A percentile compares a stretch with the other conserved stretches of the same genome.
These are phyloP conservation scores for Phytopythium aichiense DNA, from an alignment of 352 stramenopile species.

Conservation along the genomic window DNA sequence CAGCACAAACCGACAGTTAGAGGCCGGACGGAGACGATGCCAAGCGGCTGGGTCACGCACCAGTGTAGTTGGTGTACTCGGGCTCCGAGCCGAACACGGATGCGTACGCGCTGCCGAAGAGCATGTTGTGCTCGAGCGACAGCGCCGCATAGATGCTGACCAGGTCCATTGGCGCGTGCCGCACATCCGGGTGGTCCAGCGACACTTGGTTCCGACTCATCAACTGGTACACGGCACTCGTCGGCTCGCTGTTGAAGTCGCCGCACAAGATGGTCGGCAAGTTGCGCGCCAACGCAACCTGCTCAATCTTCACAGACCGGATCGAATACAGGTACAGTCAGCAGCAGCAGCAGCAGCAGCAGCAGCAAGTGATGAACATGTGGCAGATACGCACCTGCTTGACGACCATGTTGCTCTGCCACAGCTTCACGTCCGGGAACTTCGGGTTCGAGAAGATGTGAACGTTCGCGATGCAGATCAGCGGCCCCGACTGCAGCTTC, in stretches of 20 bases:
- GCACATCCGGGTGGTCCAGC: conserved; percentile 90
- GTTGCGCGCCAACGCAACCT: conserved; percentile 57
- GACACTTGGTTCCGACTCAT: conserved; percentile 87
- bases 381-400: conserved; percentile 51
- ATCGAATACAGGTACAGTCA: not conserved
- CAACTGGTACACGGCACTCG: conserved; percentile 96
- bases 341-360: not conserved
- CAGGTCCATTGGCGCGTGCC: conserved; percentile 63
- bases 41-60: conserved; percentile 18
- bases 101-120: conserved; percentile 94
- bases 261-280: conserved; percentile 96
- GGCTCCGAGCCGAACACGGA: conserved; percentile 95
- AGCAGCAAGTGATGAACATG: not conserved
- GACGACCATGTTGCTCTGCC: conserved; percentile 91
- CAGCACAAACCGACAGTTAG: conserved; percentile 2
- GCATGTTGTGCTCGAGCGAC: conserved; percentile 90
- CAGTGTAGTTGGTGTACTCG: conserved; percentile 98
- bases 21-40: not conserved
- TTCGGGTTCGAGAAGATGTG: conserved; percentile 99
- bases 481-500: conserved; percentile 40
- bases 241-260: conserved; percentile 98
- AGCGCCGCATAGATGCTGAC: conserved; percentile 71
- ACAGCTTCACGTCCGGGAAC: conserved; percentile 99
- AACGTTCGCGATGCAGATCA: conserved; percentile 96
- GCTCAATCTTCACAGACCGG: conserved; percentile 50